Evolutionary conservation across 164 flowering plant genomes (phyloP), one percentile per base, ranked within the genome.

Genomic region (Nymphaea thermarum): DNA sequence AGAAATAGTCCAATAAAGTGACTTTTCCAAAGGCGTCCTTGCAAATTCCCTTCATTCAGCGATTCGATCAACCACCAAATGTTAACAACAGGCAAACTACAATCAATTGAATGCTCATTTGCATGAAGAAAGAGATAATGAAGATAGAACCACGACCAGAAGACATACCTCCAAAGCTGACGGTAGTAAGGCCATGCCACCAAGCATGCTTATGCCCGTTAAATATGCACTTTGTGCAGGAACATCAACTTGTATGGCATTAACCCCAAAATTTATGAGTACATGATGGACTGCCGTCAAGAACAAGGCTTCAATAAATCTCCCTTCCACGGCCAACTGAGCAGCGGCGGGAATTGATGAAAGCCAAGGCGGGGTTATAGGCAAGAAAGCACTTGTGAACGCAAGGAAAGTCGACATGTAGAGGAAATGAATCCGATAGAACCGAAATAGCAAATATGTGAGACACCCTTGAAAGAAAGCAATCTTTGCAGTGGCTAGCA

Each of bases 131-230:
- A 25, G 36, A 47, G 55, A 47, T 7, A 12, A 47, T 47, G 7
- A 6, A 6, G 55, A 47, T 12, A 47, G 55, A 47, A 47, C 12
- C 12, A 47, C 55, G 7, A 47, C 7, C 55, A 47, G 55, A 47
- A 47, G 55, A 42, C 64, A 42, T 14, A 74, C 76, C 76, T 74
- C 76, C 67, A 74, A 57, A 57, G 59, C 64, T 61, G 76, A 74
- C 53, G 76, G 76, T 63, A 74, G 66, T 66, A 74, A 67, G n/a
- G 72, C 76, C 66, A 74, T 74, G 72, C 76, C 76, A 62, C 76
- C 76, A 70, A 74, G 76, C 47, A 74, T 74, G 59, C 76, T 70
- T 63, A 74, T 70, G 55, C 76, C 76, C 4, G 76, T 70, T 45
- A 74, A 60, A 61, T 70, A 74, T 42, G 72, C 63, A 63, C 65